Evolutionary conservation across 257 asterid genomes (phyloP), one percentile per base, ranked within the genome.

Genomic region (Penstemon eatonii): DNA sequence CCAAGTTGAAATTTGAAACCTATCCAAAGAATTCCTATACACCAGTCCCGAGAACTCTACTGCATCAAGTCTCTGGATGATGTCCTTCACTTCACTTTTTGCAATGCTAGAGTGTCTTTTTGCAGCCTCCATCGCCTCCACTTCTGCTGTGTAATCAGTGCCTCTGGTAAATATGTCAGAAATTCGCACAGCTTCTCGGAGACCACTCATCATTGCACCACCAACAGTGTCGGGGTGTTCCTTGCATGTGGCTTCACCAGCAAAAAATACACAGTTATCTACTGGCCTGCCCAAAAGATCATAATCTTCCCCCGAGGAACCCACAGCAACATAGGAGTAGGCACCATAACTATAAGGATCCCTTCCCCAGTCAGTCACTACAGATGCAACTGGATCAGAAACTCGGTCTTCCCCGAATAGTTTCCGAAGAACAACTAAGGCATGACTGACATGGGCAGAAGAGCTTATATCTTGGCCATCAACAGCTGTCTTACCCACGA

Each of bases 191-290:
- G 98, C 98, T 83, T 92, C 98, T 18, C 96, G 88, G 60, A 92
- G 90, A 67, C 96, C 96, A 66, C 98, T 89, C 90, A 92, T 83
- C 92, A 92, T 89, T 73, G 98, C 98, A 73, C 98, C 98, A 76
- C 99, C 99, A 77, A 94, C 99, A 41, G 99, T 94, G 84, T 94
- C 97, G 47, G 99, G 99, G 78, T 94, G 98, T 85, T 94, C 99
- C 87, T 94, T 91, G 81, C 99, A 94, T 8, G 99, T 94, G 60
- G 99, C 98, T 82, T 94, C 99, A 76, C 99, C 98, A 58, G 99
- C 99, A 86, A 94, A 94, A 82, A 94, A 91, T 75, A 94, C 74
- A 72, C 95, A 91, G 71, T 87, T 87, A 65, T 89, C 93, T 39
- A 94, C 96, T n/a, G 99, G 99, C 79, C 85, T 84, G 53, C 98